These are phyloP conservation scores for Seminavis robusta DNA, from an alignment of 108 stramenopile genomes.

Conservation along the genomic window DNA sequence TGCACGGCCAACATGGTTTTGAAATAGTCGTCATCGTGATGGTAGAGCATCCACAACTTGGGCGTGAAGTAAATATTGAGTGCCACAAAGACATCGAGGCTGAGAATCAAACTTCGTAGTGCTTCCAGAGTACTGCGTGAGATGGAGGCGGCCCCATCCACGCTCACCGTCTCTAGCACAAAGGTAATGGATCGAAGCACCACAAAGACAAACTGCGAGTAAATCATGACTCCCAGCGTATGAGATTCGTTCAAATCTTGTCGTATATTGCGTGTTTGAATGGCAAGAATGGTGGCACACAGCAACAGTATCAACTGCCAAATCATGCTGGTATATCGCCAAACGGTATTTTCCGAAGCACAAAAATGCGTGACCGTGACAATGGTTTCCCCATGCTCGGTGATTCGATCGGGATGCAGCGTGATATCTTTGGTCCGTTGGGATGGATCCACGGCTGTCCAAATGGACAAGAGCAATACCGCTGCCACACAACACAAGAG, in stretches of 20 bases:
- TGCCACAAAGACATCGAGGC: constrained; percentile 10
- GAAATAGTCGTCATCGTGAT: too few species aligned
- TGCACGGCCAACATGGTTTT: too few species aligned
- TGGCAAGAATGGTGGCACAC: constrained; percentile 24
- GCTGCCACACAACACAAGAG: constrained; percentile 1
- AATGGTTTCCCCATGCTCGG: background rate
- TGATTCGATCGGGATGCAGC: too few species aligned
- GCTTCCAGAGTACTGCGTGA: background rate
- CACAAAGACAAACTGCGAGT: constrained; percentile 30
- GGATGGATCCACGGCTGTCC: constrained; percentile 25
- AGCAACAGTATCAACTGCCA: constrained; percentile 27
- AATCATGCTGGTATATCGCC: constrained; percentile 2
- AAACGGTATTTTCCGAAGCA: constrained; percentile 6
- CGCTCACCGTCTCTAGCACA: constrained; percentile 8
- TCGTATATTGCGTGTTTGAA: constrained; percentile 20
- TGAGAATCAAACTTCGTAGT: constrained; percentile 11
- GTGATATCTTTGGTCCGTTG: background rate
- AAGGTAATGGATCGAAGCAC: constrained; percentile 3
- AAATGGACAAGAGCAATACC: constrained; percentile 18
- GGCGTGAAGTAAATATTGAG: constrained; percentile 13
- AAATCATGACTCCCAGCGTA: constrained; percentile 30
- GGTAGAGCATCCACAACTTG: too few species aligned
- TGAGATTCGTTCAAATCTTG: constrained; percentile 25
- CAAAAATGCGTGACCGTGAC: constrained; percentile 10
- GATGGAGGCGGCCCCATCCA: background rate